A percentile compares a stretch with the other conserved stretches of the same genome.
These are phyloP conservation scores for Ampelomyces quisqualis DNA, from an alignment of 2,329 filamentous ascomycete species.

Conservation along the genomic window DNA sequence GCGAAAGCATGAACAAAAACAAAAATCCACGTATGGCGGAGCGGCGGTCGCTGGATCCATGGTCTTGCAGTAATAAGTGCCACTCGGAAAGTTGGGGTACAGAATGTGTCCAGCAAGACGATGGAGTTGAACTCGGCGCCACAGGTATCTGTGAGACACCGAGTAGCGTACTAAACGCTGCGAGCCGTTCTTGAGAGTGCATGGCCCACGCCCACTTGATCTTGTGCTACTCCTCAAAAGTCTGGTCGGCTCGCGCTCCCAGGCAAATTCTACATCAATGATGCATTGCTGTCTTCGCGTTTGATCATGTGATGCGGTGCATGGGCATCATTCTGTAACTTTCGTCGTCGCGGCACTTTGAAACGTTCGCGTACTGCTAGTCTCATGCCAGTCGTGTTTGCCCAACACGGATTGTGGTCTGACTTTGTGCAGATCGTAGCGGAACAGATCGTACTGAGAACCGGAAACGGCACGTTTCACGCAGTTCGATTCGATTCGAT, in stretches of 20 bases:
- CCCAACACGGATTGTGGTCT: constrained; percentile 32
- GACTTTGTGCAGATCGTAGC: constrained; percentile 33
- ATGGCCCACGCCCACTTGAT: constrained; percentile 17
- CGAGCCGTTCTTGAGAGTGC: constrained; percentile 21
- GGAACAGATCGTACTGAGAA: constrained; percentile 26
- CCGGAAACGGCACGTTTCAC: constrained; percentile 28
- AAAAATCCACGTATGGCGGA: constrained; percentile 25
- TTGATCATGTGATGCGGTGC: constrained; percentile 11
- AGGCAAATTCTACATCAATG: constrained; percentile 13
- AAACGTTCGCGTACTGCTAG: constrained; percentile 38
- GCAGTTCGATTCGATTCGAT: constrained; percentile 31
- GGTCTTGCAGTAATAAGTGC: constrained; percentile 21
- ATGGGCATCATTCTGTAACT: constrained; percentile 24
- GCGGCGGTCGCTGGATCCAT: constrained; percentile 28
- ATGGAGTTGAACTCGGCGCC: constrained; percentile 10
- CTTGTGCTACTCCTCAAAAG: constrained; percentile 13
- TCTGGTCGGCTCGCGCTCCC: constrained; percentile 12
- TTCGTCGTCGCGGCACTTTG: constrained; percentile 29
- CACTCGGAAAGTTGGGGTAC: constrained; percentile 30
- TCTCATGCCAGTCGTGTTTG: constrained; percentile 34
- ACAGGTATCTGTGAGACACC: constrained; percentile 5
- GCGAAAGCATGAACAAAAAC: constrained; percentile 28
- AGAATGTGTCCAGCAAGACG: constrained; percentile 20
- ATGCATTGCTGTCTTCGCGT: constrained; percentile 20
- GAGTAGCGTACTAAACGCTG: constrained; percentile 15